Conservation (phyloP, 108 stramenopile species). For the Nitzschia sp. region DNA sequence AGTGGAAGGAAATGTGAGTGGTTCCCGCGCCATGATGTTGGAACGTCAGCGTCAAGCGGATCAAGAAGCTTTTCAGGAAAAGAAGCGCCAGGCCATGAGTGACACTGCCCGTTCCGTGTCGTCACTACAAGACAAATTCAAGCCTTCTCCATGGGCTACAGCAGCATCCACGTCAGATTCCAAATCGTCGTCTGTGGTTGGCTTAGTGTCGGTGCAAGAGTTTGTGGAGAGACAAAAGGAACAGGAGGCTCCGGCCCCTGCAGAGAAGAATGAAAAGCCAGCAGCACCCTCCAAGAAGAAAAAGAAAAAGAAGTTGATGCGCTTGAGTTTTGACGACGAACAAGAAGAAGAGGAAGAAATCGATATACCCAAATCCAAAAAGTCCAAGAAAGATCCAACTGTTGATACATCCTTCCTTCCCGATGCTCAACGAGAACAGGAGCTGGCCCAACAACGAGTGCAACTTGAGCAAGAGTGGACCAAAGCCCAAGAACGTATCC, state of each 20-base stretch:
- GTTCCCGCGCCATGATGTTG: conserved; percentile 69
- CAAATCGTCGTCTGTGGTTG: conserved; percentile 32
- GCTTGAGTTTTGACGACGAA: conserved; percentile 68
- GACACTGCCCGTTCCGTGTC: conserved; percentile 39
- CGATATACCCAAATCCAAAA: background rate
- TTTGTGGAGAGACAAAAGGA: conserved; percentile 59
- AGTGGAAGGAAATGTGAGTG: conserved; percentile 85
- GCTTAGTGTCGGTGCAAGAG: conserved; percentile 83
- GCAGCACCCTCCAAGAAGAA: conserved; percentile 15
- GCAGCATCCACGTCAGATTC: conserved; percentile 43
- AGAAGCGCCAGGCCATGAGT: conserved; percentile 33
- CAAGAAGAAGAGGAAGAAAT: conserved; percentile 54
- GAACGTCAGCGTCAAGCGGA: conserved; percentile 69
- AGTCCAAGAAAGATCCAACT: conserved; percentile 82
- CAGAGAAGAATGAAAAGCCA: conserved; percentile 13
- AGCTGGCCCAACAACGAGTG: conserved; percentile 51
- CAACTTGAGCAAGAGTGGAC: conserved; percentile 83
- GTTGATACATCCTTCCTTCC: conserved; percentile 94
- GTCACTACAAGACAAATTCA: conserved; percentile 27
- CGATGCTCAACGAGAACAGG: conserved; percentile 82
- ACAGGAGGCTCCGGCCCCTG: conserved; percentile 27
- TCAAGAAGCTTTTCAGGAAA: conserved; percentile 71
- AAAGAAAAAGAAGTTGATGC: conserved; percentile 68
- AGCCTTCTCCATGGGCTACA: conserved; percentile 52
- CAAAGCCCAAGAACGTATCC: conserved; percentile 69